phyloP scores from a whole-genome alignment of 176 grass and related monocot species.

The Typha latifolia region DNA sequence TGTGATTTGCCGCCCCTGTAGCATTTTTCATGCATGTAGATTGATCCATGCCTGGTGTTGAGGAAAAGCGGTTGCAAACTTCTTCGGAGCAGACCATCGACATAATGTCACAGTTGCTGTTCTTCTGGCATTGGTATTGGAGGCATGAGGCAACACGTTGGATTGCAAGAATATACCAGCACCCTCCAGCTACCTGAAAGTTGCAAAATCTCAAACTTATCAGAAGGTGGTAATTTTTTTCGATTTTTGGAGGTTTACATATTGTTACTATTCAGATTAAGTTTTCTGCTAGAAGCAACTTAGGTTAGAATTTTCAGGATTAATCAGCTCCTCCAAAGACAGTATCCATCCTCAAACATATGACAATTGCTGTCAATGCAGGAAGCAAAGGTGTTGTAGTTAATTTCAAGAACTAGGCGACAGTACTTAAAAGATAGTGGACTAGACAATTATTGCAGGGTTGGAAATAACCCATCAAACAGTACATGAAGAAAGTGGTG shows the following conservation, averaged over 20 bases:
- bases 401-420: too few species aligned
- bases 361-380: too few species aligned
- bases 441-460: too few species aligned
- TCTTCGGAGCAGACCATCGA: slow-evolving; percentile 54
- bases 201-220: not conserved
- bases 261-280: not conserved
- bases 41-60: slow-evolving; percentile 20
- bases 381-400: too few species aligned
- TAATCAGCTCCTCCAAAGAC: too few species aligned
- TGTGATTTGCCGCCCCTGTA: slow-evolving; percentile 37
- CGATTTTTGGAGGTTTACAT: not conserved
- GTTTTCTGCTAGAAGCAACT: not conserved
- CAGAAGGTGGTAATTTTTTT: not conserved
- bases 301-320: not conserved
- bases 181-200: slow-evolving; percentile 77
- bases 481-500: too few species aligned
- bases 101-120: slow-evolving; percentile 53
- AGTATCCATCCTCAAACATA: too few species aligned
- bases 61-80: slow-evolving; percentile 36
- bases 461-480: too few species aligned
- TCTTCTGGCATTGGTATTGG: slow-evolving; percentile 51
- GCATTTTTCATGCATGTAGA: slow-evolving; percentile 42
- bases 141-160: slow-evolving; percentile 73
- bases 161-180: slow-evolving; percentile 98
- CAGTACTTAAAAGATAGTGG: too few species aligned